Base-by-base conservation (phyloP, 495 filamentous ascomycete genomes). In the Tuber magnatum region DNA sequence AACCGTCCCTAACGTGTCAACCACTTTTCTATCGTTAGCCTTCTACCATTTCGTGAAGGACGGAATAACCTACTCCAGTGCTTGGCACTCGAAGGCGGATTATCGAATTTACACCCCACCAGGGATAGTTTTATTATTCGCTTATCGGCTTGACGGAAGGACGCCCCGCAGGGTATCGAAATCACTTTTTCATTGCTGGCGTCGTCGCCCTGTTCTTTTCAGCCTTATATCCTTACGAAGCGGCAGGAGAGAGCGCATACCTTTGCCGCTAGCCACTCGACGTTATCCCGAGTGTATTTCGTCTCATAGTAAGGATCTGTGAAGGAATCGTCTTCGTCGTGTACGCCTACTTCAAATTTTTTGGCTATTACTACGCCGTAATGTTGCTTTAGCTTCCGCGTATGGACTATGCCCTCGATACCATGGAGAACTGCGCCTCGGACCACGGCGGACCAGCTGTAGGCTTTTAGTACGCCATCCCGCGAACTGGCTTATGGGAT, bases 351-450 rank as follows among this genome's bases (percentile, higher is more conserved):
- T 24, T 71, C 39, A 69, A 74, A 83, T 46, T 28, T 44, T 12
- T 40, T 43, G 18, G 46, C 46, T 32, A 80, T 24, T 24, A 28
- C 9, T 16, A 82, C 76, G 12, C 82, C 82, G 28, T 83, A 83
- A 56, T 83, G 80, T 7, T 72, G 80, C 43, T 79, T 81, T 40
- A 73, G 38, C 40, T 68, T 78, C 28, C 56, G 69, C 5, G 69
- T 28, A 46, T 40, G 74, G 12, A 44, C 61, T 9, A 72, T 78
- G 28, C 71, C 74, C 12, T 73, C 69, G 14, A 83, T 61, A 9
- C 82, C 82, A 22, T 81, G 78, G 10, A 83, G 71, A 51, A 81
- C 82, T 4, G 82, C 82, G 16, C 82, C 82, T 44, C 73, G 75
- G 28, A 78, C 82, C 4, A 83, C 75, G 5, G 82, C 82, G 5